A percentile compares a stretch with the other conserved stretches of the same genome.
Conservation (phyloP, 1,284 basidiomycete species). For the Pisolithus thermaeus region DNA sequence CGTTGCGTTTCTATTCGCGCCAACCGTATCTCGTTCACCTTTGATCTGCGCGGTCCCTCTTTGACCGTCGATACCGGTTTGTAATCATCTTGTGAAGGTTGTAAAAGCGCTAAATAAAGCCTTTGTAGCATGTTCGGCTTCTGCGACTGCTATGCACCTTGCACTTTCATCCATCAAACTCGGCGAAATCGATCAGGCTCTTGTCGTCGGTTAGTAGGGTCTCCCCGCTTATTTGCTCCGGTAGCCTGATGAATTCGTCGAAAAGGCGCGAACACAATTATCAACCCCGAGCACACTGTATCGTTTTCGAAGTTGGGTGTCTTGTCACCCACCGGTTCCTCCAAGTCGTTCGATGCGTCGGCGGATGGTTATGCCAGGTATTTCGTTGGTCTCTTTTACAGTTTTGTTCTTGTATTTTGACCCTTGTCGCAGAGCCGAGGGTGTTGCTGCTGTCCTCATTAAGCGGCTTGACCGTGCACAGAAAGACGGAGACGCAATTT, state of each 20-base stretch:
- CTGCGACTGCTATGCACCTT: slow-evolving; percentile 41
- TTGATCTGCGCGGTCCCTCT: slow-evolving; percentile 43
- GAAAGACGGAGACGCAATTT: slow-evolving; percentile 20
- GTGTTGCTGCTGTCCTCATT: slow-evolving; percentile 23
- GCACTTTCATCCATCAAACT: slow-evolving; percentile 38
- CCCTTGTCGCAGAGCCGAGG: slow-evolving; percentile 13
- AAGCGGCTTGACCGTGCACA: slow-evolving; percentile 25
- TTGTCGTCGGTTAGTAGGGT: slow-evolving; percentile 30
- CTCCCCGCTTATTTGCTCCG: not conserved
- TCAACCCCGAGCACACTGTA: slow-evolving; percentile 23
- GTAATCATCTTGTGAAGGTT: slow-evolving; percentile 5
- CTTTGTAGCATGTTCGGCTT: slow-evolving; percentile 36
- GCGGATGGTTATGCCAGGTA: slow-evolving; percentile 38
- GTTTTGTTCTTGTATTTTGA: not conserved
- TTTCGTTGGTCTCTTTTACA: not conserved
- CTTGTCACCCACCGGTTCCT: slow-evolving; percentile 40
- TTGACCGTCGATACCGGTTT: slow-evolving; percentile 41
- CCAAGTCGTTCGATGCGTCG: slow-evolving; percentile 43
- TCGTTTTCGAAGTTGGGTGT: slow-evolving; percentile 32
- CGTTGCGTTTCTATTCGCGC: slow-evolving; percentile 30
- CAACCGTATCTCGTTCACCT: slow-evolving; percentile 43
- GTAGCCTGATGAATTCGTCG: not conserved
- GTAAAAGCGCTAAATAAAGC: not conserved
- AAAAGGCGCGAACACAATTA: slow-evolving; percentile 24
- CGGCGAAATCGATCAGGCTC: slow-evolving; percentile 45